Percentiles rank a stretch among this genome's conserved stretches.
phyloP scores from a whole-genome alignment of 2,329 filamentous ascomycete genomes.

The Anthostomella pinea region DNA sequence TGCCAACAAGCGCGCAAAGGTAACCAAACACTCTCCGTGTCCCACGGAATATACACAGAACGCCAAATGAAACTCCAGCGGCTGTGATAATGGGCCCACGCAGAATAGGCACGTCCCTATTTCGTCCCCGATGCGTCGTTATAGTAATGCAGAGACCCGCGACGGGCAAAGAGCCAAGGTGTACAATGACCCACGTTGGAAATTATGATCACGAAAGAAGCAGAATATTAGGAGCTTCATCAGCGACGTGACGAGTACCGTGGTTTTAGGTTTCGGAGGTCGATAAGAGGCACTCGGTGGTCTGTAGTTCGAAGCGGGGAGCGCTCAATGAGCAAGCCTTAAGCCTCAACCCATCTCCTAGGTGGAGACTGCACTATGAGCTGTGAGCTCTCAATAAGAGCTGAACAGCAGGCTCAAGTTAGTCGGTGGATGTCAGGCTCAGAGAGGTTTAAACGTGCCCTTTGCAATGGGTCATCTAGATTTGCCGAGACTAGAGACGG shows the following conservation, averaged over 20 bases:
- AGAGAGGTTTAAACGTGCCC: conserved; percentile 51
- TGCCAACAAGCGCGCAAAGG: too few relatives aligned
- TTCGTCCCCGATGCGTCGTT: conserved; percentile 16
- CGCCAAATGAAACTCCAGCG: conserved; percentile 30
- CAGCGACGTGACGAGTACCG: conserved; percentile 12
- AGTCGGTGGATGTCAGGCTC: conserved; percentile 31
- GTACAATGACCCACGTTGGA: conserved; percentile 20
- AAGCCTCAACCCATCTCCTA: too few relatives aligned
- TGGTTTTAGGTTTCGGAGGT: conserved; percentile 26
- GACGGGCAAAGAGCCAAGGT: conserved; percentile 20
- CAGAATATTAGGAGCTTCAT: conserved; percentile 16
- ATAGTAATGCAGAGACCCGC: conserved; percentile 22
- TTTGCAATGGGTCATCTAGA: conserved; percentile 55
- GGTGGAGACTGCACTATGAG: conserved; percentile 24
- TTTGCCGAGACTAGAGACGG: conserved; percentile 60
- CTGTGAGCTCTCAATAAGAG: conserved; percentile 33
- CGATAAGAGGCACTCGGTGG: too few relatives aligned
- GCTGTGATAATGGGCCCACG: conserved; percentile 19
- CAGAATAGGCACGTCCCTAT: conserved; percentile 13
- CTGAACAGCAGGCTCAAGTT: conserved; percentile 25
- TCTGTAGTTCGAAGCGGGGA: conserved; percentile 9
- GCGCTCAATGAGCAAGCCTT: neutral
- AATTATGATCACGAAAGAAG: conserved; percentile 20
- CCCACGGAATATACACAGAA: conserved; percentile 19
- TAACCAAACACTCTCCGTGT: conserved; percentile 4